Base-by-base conservation (phyloP, 371 early-diverging fungal species). In the Syncephalastrum contaminatum region DNA sequence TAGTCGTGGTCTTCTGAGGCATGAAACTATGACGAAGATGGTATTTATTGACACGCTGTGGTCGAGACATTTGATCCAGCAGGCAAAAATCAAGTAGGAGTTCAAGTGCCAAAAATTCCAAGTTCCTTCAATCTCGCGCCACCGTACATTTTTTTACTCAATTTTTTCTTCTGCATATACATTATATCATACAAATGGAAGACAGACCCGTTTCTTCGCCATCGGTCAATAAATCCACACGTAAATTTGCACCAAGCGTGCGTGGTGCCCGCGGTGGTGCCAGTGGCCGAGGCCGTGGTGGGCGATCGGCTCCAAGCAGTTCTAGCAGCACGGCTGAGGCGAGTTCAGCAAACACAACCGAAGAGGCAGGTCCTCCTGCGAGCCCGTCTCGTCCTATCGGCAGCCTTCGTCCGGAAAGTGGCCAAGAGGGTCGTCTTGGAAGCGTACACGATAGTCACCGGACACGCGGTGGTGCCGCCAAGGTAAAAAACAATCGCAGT, bases 391-490 rank as follows among this genome's bases (percentile, higher is more conserved):
- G 51, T n/a, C 44, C 54, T 1, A 62, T 77, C 49, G 77, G 77
- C 3, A 66, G 70, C 6, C 62, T 77, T 8, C 68, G 72, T 41
- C 62, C 77, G 20, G 72, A 73, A 55, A 43, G 57, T 12, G 24
- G 61, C 1, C 49, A 47, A 18, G 66, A 67, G 43, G 77, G 77
- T 20, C 64, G 77, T 43, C 63, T 77, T 22, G 70, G 62, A 24
- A 77, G 77, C 53, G 67, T 77, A 8, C 67, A 77, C 44, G 76
- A 76, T 25, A 73, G 74, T 1, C 63, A 68, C 45, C 67, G 68
- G 41, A 75, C 79, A 43, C 66, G 78, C 51, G 82, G 82, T 25
- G 73, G 81, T 42, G 57, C 80, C 1, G 45, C 65, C 20, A 83
- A 81, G 64, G 83, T 80, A 69, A 55, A 4, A 4, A 51, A 18